phyloP scores from a whole-genome alignment of 2,329 filamentous ascomycete species.

The Apiospora pterosperma region DNA sequence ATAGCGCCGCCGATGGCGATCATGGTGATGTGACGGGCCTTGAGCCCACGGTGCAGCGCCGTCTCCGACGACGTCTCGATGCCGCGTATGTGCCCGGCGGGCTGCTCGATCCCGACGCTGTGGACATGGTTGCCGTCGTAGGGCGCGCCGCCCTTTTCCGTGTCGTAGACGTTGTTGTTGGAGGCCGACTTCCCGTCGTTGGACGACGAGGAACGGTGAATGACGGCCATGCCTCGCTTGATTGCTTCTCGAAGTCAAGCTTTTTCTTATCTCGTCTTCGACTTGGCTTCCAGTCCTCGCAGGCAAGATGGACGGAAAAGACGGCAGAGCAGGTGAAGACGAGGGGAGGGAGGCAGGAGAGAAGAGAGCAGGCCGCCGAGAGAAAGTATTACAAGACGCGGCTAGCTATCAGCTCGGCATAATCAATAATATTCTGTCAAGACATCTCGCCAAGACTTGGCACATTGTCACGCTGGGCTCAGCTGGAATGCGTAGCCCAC shows the following conservation, averaged over 20 bases:
- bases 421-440: neutral
- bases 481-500: neutral
- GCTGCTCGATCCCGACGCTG: slow-evolving; percentile 19
- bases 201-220: slow-evolving; percentile 28
- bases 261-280: neutral
- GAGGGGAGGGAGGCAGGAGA: neutral
- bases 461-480: neutral
- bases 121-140: slow-evolving; percentile 21
- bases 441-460: neutral
- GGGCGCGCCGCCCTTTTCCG: slow-evolving; percentile 23
- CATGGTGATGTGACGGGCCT: slow-evolving; percentile 55
- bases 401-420: neutral
- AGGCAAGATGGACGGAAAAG: neutral
- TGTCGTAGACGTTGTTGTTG: slow-evolving; percentile 12
- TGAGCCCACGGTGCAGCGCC: slow-evolving; percentile 48
- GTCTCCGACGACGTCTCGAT: slow-evolving; percentile 48
- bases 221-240: slow-evolving; percentile 10
- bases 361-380: neutral
- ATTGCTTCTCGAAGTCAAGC: neutral
- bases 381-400: neutral
- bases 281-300: neutral
- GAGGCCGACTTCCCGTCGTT: slow-evolving; percentile 16
- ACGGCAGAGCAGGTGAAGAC: neutral
- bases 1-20: slow-evolving; percentile 73
- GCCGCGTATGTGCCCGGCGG: slow-evolving; percentile 36